A percentile compares a stretch with the other conserved stretches of the same genome.
Conservation (phyloP, 108 stramenopile species). For the Fistulifera pelliculosa region DNA sequence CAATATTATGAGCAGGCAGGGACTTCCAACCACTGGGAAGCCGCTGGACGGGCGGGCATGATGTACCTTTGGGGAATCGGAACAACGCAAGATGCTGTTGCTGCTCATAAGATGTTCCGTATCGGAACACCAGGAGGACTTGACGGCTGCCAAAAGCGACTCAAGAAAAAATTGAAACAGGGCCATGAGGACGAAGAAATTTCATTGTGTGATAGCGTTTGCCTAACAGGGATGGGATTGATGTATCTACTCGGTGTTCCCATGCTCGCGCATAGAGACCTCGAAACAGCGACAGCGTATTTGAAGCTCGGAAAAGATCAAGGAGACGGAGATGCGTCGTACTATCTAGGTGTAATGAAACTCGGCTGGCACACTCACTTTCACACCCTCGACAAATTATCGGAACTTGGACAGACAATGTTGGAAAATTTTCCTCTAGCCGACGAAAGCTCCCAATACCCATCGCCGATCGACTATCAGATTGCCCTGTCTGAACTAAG, state of each 20-base stretch:
- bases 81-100: constrained; percentile 41
- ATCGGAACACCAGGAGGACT: constrained; percentile 56
- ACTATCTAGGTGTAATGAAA: constrained; percentile 77
- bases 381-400: constrained; percentile 31
- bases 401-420: constrained; percentile 27
- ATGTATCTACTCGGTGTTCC: constrained; percentile 61
- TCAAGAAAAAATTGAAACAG: constrained; percentile 12
- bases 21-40: constrained; percentile 55
- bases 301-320: constrained; percentile 62
- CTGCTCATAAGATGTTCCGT: constrained; percentile 49
- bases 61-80: constrained; percentile 80
- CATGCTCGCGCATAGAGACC: constrained; percentile 30
- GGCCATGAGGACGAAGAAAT: constrained; percentile 15
- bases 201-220: constrained; percentile 39
- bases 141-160: constrained; percentile 37
- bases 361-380: constrained; percentile 74
- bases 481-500: constrained; percentile 37
- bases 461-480: constrained; percentile 1
- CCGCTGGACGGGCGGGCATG: constrained; percentile 61
- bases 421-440: constrained; percentile 12
- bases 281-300: constrained; percentile 43
- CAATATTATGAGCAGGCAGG: constrained; percentile 74
- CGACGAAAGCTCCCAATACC: neutral
- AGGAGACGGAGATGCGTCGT: constrained; percentile 63
- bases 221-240: constrained; percentile 75